Evolutionary conservation across 2,329 filamentous ascomycete genomes (phyloP), one percentile per base, ranked within the genome.

Genomic region (Didymella pinodella): DNA sequence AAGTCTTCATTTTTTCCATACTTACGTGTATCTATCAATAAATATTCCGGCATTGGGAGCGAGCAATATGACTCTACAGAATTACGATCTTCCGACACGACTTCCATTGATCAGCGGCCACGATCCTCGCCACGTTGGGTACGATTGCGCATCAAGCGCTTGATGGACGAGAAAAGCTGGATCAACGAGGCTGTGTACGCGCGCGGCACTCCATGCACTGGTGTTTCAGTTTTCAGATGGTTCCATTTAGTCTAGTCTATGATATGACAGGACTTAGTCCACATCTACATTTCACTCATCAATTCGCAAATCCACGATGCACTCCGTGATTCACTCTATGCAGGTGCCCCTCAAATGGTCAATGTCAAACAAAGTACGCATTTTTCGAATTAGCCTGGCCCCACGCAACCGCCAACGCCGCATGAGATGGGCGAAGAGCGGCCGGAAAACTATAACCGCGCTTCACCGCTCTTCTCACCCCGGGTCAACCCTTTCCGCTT

Each of bases 11-110:
- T 55, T 58, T 25, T 45, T 51, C 29, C 26, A 55, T 32, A 38
- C 25, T 32, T 49, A 41, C 54, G 46, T 68, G 62, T 66, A 68
- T 62, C 54, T 68, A 66, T 61, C 52, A 59, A 55, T 49, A 44
- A 53, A 58, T 45, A n/a, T 54, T 62, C 26, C 41, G 29, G 49
- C 53, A 54, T 47, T 55, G 46, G 54, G 46, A 57, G 43, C 48
- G 52, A 56, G 48, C 53, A 61, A 53, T 61, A 56, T 20, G 53
- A 60, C 51, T 38, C 52, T 48, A 53, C 52, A 55, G 44, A 56
- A 48, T 32, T 51, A 56, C 47, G 20, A 46, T 31, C 34, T 40
- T 31, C 47, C 52, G 52, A 51, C 26, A 54, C 57, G 48, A 53
- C 26, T 56, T 60, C 31, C 48, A 52, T 36, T 53, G 26, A 49